phyloP scores from a whole-genome alignment of 1,284 basidiomycete species.

The Microbotryomycetes sp. region DNA sequence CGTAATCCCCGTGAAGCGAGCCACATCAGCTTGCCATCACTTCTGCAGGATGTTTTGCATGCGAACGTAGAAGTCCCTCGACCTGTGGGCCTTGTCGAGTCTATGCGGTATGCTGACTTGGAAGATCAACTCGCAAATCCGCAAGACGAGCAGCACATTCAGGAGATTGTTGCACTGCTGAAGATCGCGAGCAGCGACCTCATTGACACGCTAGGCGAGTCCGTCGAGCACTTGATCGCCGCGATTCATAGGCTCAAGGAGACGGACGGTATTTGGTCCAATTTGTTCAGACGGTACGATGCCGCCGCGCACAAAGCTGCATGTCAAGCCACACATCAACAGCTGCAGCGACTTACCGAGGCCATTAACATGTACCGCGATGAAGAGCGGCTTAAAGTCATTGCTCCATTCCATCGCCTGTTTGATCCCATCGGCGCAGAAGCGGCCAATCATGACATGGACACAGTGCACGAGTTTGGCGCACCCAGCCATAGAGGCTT shows the following conservation, averaged over 20 bases:
- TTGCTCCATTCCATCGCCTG: conserved; percentile 61
- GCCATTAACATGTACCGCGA: conserved; percentile 50
- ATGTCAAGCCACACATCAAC: conserved; percentile 43
- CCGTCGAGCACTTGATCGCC: conserved; percentile 33
- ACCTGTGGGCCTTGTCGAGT: conserved; percentile 73
- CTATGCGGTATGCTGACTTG: conserved; percentile 65
- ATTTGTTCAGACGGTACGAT: neutral
- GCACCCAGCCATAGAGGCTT: conserved; percentile 41
- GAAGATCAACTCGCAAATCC: conserved; percentile 48
- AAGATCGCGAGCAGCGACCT: conserved; percentile 54
- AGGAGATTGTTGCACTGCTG: conserved; percentile 51
- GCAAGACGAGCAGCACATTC: conserved; percentile 47
- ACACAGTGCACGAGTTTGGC: neutral
- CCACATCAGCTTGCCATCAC: conserved; percentile 12
- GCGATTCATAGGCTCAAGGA: conserved; percentile 36
- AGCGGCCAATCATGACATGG: neutral
- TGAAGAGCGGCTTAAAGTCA: conserved; percentile 52
- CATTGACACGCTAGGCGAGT: conserved; percentile 47
- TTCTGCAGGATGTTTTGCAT: conserved; percentile 30
- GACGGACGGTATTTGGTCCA: conserved; percentile 9
- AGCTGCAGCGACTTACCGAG: conserved; percentile 44
- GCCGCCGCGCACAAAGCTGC: neutral
- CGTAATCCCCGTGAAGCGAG: conserved; percentile 9
- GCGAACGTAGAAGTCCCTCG: conserved; percentile 17
- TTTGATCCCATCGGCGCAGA: conserved; percentile 48